phyloP scores from a whole-genome alignment of 1,284 basidiomycete species.

The Ceratobasidium sp. region DNA sequence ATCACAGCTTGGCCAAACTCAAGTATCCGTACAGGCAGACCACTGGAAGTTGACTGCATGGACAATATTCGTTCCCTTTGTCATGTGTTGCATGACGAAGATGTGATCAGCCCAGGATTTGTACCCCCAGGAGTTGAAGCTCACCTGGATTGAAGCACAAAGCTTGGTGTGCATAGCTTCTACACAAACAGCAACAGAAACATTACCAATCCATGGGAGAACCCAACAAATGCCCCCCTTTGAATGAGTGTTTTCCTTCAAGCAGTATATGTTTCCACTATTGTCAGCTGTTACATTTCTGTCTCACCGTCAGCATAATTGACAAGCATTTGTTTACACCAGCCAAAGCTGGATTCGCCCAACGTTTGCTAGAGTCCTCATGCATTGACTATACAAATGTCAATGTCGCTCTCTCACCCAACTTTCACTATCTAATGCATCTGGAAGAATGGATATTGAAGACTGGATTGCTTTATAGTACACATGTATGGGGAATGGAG shows the following conservation, averaged over 20 bases:
- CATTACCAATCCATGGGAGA: slow-evolving; percentile 22
- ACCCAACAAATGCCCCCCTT: background rate
- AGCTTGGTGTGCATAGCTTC: slow-evolving; percentile 1
- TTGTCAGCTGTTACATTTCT: slow-evolving; percentile 16
- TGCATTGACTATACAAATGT: background rate
- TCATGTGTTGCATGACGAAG: slow-evolving; percentile 1
- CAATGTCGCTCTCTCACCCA: slow-evolving; percentile 1
- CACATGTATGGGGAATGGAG: slow-evolving; percentile 34
- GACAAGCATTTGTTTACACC: slow-evolving; percentile 9
- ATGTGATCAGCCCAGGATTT: background rate
- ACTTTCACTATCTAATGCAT: slow-evolving; percentile 34
- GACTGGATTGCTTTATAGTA: slow-evolving; percentile 19
- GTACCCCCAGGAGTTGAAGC: background rate
- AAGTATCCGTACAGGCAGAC: slow-evolving; percentile 1
- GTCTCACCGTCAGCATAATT: background rate
- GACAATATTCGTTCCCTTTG: no score
- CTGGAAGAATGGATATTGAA: slow-evolving; percentile 24
- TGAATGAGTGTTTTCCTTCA: slow-evolving; percentile 15
- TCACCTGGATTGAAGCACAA: background rate
- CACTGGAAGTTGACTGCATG: no score
- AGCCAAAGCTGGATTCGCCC: background rate
- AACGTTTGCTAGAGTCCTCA: background rate
- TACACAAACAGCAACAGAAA: slow-evolving; percentile 18
- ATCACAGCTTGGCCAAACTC: slow-evolving; percentile 31
- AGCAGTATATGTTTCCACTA: slow-evolving; percentile 13